Evolutionary conservation across 2,329 filamentous ascomycete species (phyloP).

Genomic region (Ophiostoma australiae): DNA sequence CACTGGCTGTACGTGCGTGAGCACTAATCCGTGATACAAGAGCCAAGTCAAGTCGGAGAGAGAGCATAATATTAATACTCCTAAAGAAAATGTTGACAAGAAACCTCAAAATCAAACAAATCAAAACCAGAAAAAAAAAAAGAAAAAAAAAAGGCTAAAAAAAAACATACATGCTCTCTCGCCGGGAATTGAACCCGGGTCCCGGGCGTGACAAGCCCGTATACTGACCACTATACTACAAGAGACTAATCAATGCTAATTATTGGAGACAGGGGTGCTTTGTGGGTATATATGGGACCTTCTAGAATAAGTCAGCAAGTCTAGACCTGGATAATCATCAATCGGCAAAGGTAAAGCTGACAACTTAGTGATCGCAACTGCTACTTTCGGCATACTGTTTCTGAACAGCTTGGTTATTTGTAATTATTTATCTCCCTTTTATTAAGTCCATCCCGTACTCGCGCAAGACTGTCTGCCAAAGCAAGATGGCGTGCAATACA

Average conservation of each 20-base stretch:
- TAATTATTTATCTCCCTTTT: no score
- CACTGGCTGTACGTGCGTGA: no score
- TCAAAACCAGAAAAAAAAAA: background rate
- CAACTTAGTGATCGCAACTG: background rate
- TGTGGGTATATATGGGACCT: background rate
- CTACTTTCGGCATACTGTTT: no score
- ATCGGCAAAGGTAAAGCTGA: background rate
- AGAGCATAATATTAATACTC: no score
- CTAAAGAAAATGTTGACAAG: no score
- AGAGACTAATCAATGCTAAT: conserved; percentile 20
- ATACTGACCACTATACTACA: conserved; percentile 29
- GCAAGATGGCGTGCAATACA: background rate
- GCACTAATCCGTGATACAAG: no score
- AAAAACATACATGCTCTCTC: conserved; percentile 20
- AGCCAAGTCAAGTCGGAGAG: no score
- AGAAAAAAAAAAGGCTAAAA: background rate
- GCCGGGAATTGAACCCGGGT: conserved; percentile 29
- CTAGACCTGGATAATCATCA: background rate
- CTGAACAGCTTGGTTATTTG: no score
- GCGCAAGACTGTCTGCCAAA: background rate
- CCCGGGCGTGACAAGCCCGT: conserved; percentile 28
- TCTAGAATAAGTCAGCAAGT: background rate
- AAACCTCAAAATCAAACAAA: no score
- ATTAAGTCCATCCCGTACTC: no score
- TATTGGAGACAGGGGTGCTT: background rate